These are phyloP conservation scores for Paspalum vaginatum DNA, from an alignment of 176 grass and related monocot species.

Conservation along the genomic window DNA sequence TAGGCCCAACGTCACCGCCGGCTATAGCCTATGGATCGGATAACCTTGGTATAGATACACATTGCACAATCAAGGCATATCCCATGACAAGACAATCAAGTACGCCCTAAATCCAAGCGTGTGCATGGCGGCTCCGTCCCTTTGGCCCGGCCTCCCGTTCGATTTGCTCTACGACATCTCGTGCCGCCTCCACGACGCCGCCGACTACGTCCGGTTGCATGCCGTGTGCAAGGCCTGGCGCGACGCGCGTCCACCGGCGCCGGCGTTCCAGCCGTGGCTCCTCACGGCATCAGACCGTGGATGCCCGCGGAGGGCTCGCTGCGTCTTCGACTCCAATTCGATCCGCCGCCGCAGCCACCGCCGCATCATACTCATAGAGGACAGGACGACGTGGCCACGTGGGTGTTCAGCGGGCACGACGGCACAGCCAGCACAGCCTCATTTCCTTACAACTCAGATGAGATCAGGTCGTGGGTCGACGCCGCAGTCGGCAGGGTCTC, in stretches of 20 bases:
- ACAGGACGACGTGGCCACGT: too few species aligned
- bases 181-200: too few species aligned
- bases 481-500: too few species aligned
- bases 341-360: not conserved
- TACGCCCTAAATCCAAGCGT: not conserved
- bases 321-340: not conserved
- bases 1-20: too few species aligned
- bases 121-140: not conserved
- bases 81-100: too few species aligned
- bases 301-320: not conserved
- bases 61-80: too few species aligned
- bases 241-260: not conserved
- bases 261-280: not conserved
- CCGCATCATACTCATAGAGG: not conserved
- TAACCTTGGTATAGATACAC: too few species aligned
- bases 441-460: too few species aligned
- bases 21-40: too few species aligned
- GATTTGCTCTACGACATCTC: constrained; percentile 14
- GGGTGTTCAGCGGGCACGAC: too few species aligned
- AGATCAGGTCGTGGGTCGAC: too few species aligned
- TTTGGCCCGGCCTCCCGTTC: not conserved
- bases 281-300: not conserved
- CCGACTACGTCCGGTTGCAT: constrained; percentile 1
- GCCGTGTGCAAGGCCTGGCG: constrained; percentile 22
- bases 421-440: too few species aligned